Evolutionary conservation across 768 basidiomycete genomes (phyloP), one percentile per base, ranked within the genome.

Genomic region (Lentinula sp.): DNA sequence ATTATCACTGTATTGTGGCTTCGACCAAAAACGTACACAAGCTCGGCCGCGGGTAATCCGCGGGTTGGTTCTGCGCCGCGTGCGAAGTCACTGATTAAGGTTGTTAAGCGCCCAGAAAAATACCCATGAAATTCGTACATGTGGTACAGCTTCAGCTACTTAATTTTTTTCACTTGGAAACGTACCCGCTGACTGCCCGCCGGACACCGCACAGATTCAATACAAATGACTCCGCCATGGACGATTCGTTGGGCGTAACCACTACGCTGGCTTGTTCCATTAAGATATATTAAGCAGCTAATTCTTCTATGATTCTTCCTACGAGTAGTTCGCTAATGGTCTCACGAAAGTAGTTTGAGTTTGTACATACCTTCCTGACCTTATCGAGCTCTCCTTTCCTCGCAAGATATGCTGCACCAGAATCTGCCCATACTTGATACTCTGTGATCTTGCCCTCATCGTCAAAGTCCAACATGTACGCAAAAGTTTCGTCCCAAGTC

Each of bases 351-450:
- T 15, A n/a, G 15, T n/a, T 43, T 9, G 3, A 23, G 5, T n/a
- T 21, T 23, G 8, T 46, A 46, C 56, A 54, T 56, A 60, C 62
- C 49, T 57, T 63, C 65, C 63, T 68, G 31, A 66, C 66, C 35
- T 74, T 72, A 37, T 69, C 65, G 45, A 85, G 68, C 66, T 74
- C 65, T n/a, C 85, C 84, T 23, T 70, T 74, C 42, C 81, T 76
- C 5, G 85, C 86, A 13, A 87, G 75, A 70, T 84, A 85, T 9
- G 83, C 79, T 5, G 85, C 81, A 10, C 84, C 86, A 6, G 85
- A 82, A 69, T 88, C 87, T 10, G 83, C 84, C 86, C 86, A 88
- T 2, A 88, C 78, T 66, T 88, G 81, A 75, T 85, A 86, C 46
- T 77, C 73, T 23, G 74, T 74, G n/a, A 88, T 73, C 70, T 81